Base-by-base conservation (phyloP, 345 rosid species). In the Gossypium stocksii region DNA sequence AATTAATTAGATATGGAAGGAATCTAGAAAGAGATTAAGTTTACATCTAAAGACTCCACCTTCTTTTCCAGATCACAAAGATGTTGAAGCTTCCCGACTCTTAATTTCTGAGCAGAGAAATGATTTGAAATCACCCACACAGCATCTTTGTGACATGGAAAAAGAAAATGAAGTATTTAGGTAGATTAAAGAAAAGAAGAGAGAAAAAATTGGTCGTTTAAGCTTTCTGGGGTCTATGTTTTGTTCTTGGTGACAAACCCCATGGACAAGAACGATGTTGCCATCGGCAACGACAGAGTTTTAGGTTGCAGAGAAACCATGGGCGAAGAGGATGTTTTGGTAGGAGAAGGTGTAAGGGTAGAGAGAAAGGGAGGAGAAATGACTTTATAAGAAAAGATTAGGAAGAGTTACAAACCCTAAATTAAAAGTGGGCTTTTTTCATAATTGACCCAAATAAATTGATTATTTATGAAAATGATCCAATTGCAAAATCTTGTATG, bases 221-320 rank as follows among this genome's bases (percentile, higher is more conserved):
- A 81, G 81, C 81, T 16, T 83, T 72, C 8, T 82, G 11, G 72
- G 79, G 44, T 83, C 86, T 84, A 77, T 46, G 46, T 17, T 60
- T 48, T 41, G 54, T 23, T 80, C 77, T 12, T 19, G 20, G 19
- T 63, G 17, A 57, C 72, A 48, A 52, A 19, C 34, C 9, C 9
- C 13, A 16, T 64, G 66, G 22, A 19, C 7, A 25, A 27, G 9
- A 34, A 2, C 5, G 65, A 19, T 2, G 4, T 29, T 0, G 38
- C 38, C 29, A 25, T 11, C 4, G n/a, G 44, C 59, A 29, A 4
- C 38, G 38, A 0, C 38, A 29, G 4, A 29, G 5, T 29, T 29
- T 29, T 29, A 29, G 38, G 38, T 29, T 29, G 5, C 5, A 29
- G 38, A 29, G 5, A 29, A 29, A 29, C 38, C 5, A 27, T 27